Base-by-base conservation (phyloP, 2,329 filamentous ascomycete genomes). In the Lasiodiplodia hormozganensis region DNA sequence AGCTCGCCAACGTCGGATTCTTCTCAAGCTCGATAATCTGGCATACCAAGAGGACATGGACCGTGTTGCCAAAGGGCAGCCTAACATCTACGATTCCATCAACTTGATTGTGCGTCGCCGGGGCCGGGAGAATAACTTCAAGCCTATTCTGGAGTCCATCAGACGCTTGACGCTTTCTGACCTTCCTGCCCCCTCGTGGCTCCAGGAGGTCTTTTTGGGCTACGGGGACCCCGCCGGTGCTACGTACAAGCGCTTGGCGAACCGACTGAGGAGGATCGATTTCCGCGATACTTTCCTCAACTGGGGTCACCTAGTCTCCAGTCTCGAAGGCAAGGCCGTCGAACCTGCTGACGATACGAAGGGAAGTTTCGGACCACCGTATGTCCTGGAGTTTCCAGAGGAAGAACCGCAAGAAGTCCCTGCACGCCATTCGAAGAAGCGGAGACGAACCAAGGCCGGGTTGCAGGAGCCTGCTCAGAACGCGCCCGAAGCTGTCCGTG, bases 141-240 rank as follows among this genome's bases (percentile, higher is more conserved):
- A 93, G 76, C 90, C 94, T 11, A 90, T 99, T 11, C 85, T 99
- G 43, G 92, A 97, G 74, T 97, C 94, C 1, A 96, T 99, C 76
- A 92, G 91, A 75, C 92, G 89, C 71, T 86, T 99, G 36, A 91
- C 93, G 2, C 84, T 97, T 40, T 94, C 94, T 0, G 92, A 97
- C 73, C 90, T 95, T 23, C 92, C 92, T 7, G 85, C 98, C 66
- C 94, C 96, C 16, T 88, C 90, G 2, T 99, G 96, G 96, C 85
- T 99, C 53, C 93, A 97, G 75, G 96, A 98, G 73, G 95, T 98
- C 11, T 99, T 98, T 79, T 84, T 99, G n/a, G 96, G 96, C 3
- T 98, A 97, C 78, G 96, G 96, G 57, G 94, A 99, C 79, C 95
- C 96, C 69, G 88, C 93, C 36, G 90, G 92, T 69, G 96, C 96